phyloP scores from a whole-genome alignment of 2,329 filamentous ascomycete species.

The Fusarium buxicola region DNA sequence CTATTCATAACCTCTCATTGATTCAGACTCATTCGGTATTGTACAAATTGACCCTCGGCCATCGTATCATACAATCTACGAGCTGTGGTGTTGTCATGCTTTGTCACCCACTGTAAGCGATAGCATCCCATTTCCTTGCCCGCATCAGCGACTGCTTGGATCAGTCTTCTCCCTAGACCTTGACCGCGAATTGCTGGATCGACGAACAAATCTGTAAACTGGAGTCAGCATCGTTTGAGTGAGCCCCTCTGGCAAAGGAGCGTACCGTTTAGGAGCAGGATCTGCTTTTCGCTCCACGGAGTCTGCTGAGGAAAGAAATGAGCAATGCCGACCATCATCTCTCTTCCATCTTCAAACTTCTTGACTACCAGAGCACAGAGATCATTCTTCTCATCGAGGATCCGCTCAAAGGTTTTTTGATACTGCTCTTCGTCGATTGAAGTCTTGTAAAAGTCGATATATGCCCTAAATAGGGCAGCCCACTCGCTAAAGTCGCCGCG shows the following conservation, averaged over 20 bases:
- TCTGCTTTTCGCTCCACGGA: slow-evolving; percentile 33
- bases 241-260: too few relatives aligned
- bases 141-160: slow-evolving; percentile 21
- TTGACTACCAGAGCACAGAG: slow-evolving; percentile 21
- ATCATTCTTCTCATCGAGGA: slow-evolving; percentile 17
- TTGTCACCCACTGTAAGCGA: slow-evolving; percentile 35
- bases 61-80: slow-evolving; percentile 29
- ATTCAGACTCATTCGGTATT: slow-evolving; percentile 24
- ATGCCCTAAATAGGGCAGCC: slow-evolving; percentile 21
- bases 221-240: not conserved
- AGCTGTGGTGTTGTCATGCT: slow-evolving; percentile 26
- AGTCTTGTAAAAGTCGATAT: slow-evolving; percentile 29
- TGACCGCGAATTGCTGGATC: slow-evolving; percentile 6
- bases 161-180: slow-evolving; percentile 25
- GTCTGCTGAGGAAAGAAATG: slow-evolving; percentile 39
- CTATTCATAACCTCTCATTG: not conserved
- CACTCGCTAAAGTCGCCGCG: slow-evolving; percentile 23
- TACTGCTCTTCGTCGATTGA: slow-evolving; percentile 30
- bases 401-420: slow-evolving; percentile 20
- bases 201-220: slow-evolving; percentile 19
- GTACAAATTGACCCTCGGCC: slow-evolving; percentile 28
- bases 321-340: slow-evolving; percentile 15
- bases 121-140: slow-evolving; percentile 21
- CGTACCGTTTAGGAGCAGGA: slow-evolving; percentile 29
- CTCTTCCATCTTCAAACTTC: not conserved